phyloP scores from a whole-genome alignment of 2,329 filamentous ascomycete genomes.

The Colletotrichum sp. region DNA sequence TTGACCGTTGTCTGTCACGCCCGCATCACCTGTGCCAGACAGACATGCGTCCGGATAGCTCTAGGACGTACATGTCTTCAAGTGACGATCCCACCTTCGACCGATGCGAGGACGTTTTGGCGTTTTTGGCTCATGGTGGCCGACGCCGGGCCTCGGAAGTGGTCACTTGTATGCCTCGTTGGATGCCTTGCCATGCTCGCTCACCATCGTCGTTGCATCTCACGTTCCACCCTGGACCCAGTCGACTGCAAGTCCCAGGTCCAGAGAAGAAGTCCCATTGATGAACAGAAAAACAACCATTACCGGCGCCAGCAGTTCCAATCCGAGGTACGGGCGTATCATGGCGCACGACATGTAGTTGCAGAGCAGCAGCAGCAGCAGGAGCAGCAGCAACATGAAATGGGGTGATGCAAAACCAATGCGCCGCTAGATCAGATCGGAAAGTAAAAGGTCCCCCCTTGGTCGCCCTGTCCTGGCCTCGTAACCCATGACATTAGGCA shows the following conservation, averaged over 20 bases:
- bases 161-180: slow-evolving; percentile 1
- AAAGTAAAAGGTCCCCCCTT: not conserved
- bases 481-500: not conserved
- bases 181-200: slow-evolving; percentile 6
- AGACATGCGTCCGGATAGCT: not conserved
- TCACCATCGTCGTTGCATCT: slow-evolving; percentile 7
- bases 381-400: not conserved
- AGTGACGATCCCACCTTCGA: not conserved
- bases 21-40: slow-evolving; percentile 1
- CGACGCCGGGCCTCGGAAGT: not conserved
- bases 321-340: not conserved
- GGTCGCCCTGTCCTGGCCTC: not conserved
- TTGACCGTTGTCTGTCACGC: slow-evolving; percentile 9
- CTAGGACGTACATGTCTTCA: slow-evolving; percentile 14
- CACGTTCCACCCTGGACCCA: slow-evolving; percentile 6
- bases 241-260: not conserved
- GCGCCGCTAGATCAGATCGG: slow-evolving; percentile 21
- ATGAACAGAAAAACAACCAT: not conserved
- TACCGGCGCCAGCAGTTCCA: not conserved
- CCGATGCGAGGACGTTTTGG: not conserved
- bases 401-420: slow-evolving; percentile 18
- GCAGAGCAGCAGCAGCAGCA: not conserved
- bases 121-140: not conserved
- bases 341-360: slow-evolving; percentile 6
- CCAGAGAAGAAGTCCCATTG: not conserved